Percentiles rank a stretch among this genome's conserved stretches.
Evolutionary conservation across 352 stramenopile species (phyloP).

Genomic region (Thalassiosira livingstoniorum): DNA sequence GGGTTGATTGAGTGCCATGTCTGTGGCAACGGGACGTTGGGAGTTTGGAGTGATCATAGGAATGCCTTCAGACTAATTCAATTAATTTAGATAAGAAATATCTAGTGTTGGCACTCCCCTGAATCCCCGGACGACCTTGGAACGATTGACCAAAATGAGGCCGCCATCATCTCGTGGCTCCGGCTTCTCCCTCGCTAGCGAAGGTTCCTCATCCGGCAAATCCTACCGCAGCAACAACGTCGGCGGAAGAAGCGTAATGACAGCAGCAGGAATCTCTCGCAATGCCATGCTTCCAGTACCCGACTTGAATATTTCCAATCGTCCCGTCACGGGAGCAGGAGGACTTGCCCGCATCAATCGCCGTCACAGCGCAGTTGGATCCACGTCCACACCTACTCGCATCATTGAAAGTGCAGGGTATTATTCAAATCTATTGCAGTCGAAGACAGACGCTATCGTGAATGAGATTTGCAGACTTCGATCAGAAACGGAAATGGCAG

Average conservation of each 20-base stretch:
- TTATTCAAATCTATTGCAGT: slow-evolving; percentile 44
- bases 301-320: slow-evolving; percentile 21
- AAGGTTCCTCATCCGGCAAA: slow-evolving; percentile 25
- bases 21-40: too few species aligned
- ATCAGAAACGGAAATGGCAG: slow-evolving; percentile 43
- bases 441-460: slow-evolving; percentile 38
- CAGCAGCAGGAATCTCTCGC: slow-evolving; percentile 4
- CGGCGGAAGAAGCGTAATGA: slow-evolving; percentile 15
- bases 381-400: slow-evolving; percentile 11
- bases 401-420: slow-evolving; percentile 44
- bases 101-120: too few species aligned
- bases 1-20: too few species aligned
- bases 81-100: too few species aligned
- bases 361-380: background rate
- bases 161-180: background rate
- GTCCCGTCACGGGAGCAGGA: slow-evolving; percentile 43
- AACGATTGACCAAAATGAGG: too few species aligned
- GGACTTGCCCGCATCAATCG: slow-evolving; percentile 9
- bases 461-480: slow-evolving; percentile 43
- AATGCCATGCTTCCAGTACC: slow-evolving; percentile 15
- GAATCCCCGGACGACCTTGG: too few species aligned
- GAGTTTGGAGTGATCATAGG: too few species aligned
- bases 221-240: slow-evolving; percentile 3
- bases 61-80: too few species aligned
- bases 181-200: slow-evolving; percentile 24